Evolutionary conservation across 1,284 basidiomycete species (phyloP), one percentile per base, ranked within the genome.

Genomic region (Naganishia liquefaciens): DNA sequence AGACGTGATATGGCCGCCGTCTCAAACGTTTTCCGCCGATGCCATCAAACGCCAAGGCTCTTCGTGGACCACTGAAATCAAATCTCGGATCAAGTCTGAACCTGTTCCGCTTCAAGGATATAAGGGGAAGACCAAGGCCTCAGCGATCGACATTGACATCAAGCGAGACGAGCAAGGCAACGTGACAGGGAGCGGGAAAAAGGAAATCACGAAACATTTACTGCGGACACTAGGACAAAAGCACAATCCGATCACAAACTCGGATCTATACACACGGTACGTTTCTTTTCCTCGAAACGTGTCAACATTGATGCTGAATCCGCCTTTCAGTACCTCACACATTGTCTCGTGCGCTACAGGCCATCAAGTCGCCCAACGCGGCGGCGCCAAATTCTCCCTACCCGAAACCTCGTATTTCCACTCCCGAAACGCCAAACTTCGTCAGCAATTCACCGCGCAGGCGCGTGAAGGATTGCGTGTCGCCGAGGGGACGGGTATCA

Each of bases 331-430:
- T n/a, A 68, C 66, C 33, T 11, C 51, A 28, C 66, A 68, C 54
- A 47, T 68, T 42, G 52, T 68, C 25, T 68, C 66, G 23, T 54
- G 58, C n/a, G 63, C 66, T 13, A 57, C 66, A 17, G 66, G 66
- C n/a, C 66, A 68, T 23, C 66, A 68, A 62, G 66, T 67, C 11
- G 63, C 66, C 28, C 57, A 67, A 51, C 55, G 66, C 30, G 65
- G 53, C 10, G 65, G 60, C 21, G 54, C 65, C 15, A 66, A 66
- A 47, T 62, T 51, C 61, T 54, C 51, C 37, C 63, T 63, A 9
- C 58, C 65, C 10, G 50, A 47, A 19, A 46, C 43, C 33, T 27
- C 47, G 25, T 66, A 66, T 44, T 49, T 55, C 33, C 27, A 25
- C 30, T 44, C 61, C 25, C 52, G 65, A 11, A 63, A 62, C 42